Evolutionary conservation across 192 early-diverging fungal species (phyloP).

Genomic region (Pilaira anomala): DNA sequence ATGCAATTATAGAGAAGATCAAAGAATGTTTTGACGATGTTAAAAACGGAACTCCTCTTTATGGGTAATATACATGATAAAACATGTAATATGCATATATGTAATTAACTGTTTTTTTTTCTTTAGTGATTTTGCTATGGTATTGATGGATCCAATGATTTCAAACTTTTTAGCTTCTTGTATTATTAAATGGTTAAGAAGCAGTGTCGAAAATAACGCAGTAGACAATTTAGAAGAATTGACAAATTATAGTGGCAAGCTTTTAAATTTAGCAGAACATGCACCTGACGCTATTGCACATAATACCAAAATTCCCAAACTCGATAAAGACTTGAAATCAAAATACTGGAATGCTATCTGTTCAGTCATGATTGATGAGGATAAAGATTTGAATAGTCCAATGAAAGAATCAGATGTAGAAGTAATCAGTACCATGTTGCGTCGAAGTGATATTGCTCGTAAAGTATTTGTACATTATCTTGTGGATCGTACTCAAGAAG

Average conservation of each 20-base stretch:
- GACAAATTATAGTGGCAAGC: slow-evolving; percentile 45
- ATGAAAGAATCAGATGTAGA: slow-evolving; percentile 30
- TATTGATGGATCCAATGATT: slow-evolving; percentile 52
- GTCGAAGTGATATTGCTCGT: slow-evolving; percentile 47
- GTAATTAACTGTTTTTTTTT: neutral
- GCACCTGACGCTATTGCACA: slow-evolving; percentile 41
- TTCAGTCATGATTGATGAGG: slow-evolving; percentile 21
- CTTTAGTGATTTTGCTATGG: slow-evolving; percentile 54
- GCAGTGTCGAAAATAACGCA: slow-evolving; percentile 24
- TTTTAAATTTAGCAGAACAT: slow-evolving; percentile 52
- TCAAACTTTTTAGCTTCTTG: slow-evolving; percentile 49
- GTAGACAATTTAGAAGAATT: slow-evolving; percentile 21
- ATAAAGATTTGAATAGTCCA: neutral
- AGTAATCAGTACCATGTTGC: slow-evolving; percentile 26
- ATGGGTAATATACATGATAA: slow-evolving; percentile 39
- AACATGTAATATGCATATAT: neutral
- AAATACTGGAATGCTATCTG: slow-evolving; percentile 42
- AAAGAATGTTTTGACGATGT: slow-evolving; percentile 54
- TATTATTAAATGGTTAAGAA: slow-evolving; percentile 39
- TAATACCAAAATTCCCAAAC: slow-evolving; percentile 46
- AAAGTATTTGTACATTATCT: slow-evolving; percentile 51
- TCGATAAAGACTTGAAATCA: slow-evolving; percentile 42
- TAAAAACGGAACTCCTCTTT: slow-evolving; percentile 44
- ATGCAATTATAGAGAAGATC: slow-evolving; percentile 49
- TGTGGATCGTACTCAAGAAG: slow-evolving; percentile 34